Percentiles rank a stretch among this genome's conserved stretches.
Conservation (phyloP, 2,329 filamentous ascomycete genomes). For the Cladophialophora yegresii region DNA sequence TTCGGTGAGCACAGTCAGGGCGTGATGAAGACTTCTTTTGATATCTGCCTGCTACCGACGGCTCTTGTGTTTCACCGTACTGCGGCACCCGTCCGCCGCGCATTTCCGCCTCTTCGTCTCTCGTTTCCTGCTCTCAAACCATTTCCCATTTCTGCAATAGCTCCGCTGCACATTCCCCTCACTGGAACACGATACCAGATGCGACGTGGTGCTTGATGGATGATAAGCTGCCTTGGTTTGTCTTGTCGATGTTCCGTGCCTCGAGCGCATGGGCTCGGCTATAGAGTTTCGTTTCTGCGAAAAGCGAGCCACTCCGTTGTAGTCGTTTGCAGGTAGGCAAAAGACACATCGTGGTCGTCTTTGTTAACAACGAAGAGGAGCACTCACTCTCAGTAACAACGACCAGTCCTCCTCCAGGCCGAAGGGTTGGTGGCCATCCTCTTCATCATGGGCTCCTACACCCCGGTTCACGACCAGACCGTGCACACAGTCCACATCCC, state of each 20-base stretch:
- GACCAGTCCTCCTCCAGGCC: not conserved
- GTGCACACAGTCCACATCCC: conserved; percentile 33
- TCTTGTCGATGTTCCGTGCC: not conserved
- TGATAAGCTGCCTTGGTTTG: conserved; percentile 10
- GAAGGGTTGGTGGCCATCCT: not conserved
- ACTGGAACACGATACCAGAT: conserved; percentile 3
- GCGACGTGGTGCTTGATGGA: conserved; percentile 7
- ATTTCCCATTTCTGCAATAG: conserved; percentile 6
- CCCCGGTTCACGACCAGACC: conserved; percentile 28
- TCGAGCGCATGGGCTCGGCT: conserved; percentile 10
- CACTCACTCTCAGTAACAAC: not conserved
- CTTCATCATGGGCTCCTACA: conserved; percentile 32
- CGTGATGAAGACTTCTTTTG: not conserved
- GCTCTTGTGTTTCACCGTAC: conserved; percentile 7
- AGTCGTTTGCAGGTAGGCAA: not conserved
- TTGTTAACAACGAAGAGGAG: not conserved
- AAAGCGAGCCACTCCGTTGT: not conserved
- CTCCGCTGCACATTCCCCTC: conserved; percentile 9
- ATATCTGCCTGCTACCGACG: no score
- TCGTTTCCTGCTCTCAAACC: not conserved
- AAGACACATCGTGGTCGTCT: not conserved
- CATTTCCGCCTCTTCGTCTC: conserved; percentile 11
- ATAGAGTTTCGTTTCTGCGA: conserved; percentile 3
- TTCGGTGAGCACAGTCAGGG: conserved; percentile 16
- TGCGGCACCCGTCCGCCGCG: not conserved